Evolutionary conservation across 495 filamentous ascomycete species (phyloP), one percentile per base, ranked within the genome.

Genomic region (Annulohypoxylon moriforme): DNA sequence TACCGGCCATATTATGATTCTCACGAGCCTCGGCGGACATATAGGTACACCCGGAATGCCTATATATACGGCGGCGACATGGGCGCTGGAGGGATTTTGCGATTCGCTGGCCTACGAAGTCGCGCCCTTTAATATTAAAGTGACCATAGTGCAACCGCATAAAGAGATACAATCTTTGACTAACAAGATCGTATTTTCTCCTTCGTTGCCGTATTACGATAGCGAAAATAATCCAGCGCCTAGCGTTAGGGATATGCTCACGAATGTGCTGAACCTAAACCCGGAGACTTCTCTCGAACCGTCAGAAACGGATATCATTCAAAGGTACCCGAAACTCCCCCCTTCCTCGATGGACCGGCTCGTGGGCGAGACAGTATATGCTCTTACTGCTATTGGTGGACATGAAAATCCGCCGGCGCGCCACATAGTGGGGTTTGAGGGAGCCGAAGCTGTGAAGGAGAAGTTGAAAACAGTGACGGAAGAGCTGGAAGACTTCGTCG

Each of bases 41-140:
- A 91, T 99, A 71, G 96, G 94, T 27, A 97, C 95, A 2, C 96
- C 96, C 0, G 93, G 94, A 13, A 87, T 98, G 78, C 88, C 92
- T 46, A 92, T 96, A 85, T 96, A 96, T 78, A 94, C 93, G 73
- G 94, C 96, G 47, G 90, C 93, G 24, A 93, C 93, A 42, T 97
- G 96, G 94, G 96, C 95, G 7, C 87, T 98, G 5, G 96, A 99
- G 80, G 96, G 96, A n/a, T 97, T 96, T 79, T 97, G 94, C 81
- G 95, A 97, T 87, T 96, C 93, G 52, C 85, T 99, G 10, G 94
- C 94, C 0, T 99, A 97, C 82, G 96, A 99, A 81, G 92, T 99
- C 59, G 96, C 96, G 0, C 96, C 96, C 1, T 98, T 98, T 85
- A 97, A 97, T 79, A 89, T 98, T 84, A 97, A 95, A 79, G 87